Conservation (phyloP, 2,329 filamentous ascomycete species). For the Fusarium irregulare region DNA sequence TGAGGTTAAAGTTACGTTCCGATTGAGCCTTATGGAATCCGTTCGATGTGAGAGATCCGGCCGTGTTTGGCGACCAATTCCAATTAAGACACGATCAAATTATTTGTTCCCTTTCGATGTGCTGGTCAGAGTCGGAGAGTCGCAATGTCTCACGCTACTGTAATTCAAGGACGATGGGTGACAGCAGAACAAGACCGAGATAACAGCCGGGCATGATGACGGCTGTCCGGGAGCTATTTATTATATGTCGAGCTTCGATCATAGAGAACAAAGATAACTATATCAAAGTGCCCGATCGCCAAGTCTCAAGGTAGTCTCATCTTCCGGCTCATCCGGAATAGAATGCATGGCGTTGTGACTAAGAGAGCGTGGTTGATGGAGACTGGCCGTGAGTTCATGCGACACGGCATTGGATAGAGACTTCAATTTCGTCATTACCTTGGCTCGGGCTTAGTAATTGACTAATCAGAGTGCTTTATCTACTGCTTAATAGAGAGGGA, state of each 20-base stretch:
- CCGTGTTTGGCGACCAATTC: not conserved
- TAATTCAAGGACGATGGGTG: not conserved
- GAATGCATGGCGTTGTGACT: constrained; percentile 37
- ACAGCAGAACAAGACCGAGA: not conserved
- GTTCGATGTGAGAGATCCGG: not conserved
- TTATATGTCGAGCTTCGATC: constrained; percentile 29
- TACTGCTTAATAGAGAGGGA: not conserved
- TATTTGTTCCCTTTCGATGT: not conserved
- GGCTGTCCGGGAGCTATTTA: constrained; percentile 33
- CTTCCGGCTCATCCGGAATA: constrained; percentile 40
- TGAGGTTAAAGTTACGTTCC: constrained; percentile 18
- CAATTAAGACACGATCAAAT: not conserved
- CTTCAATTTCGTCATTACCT: constrained; percentile 22
- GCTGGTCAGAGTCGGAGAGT: not conserved
- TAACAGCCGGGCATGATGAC: not conserved
- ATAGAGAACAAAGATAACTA: constrained; percentile 8
- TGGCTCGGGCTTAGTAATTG: constrained; percentile 19
- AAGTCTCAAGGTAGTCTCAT: constrained; percentile 20
- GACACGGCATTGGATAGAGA: constrained; percentile 33
- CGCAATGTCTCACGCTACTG: not conserved
- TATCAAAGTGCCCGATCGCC: constrained; percentile 16
- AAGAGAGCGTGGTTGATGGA: constrained; percentile 35
- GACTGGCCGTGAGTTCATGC: constrained; percentile 37
- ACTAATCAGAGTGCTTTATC: constrained; percentile 10
- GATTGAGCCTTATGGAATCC: constrained; percentile 5